Evolutionary conservation across 257 asterid genomes (phyloP), one percentile per base, ranked within the genome.

Genomic region (Forsythia suspensa): DNA sequence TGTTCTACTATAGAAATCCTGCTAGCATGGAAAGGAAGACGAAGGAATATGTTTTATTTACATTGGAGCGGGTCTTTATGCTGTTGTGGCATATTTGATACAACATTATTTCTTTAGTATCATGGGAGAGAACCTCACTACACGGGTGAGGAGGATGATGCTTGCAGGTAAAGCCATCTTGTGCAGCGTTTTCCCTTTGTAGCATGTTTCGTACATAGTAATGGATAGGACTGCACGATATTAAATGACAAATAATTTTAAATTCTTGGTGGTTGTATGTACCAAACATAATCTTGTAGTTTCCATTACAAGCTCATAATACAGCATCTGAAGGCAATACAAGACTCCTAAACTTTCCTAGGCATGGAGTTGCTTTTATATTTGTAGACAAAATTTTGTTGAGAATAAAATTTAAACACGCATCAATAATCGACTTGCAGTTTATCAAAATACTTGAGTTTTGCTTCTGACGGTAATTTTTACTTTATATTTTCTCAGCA

Each of bases 121-220:
- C 46, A 88, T 88, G 89, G 89, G 91, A 41, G 91, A 88, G 76
- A 88, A 88, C 34, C 91, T 85, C 71, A 88, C 91, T 6, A 88
- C 91, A 44, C 85, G 91, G 65, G 91, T 88, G n/a, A 77, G 91
- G 44, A 83, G 91, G 84, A 88, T 88, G 91, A 88, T 88, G 91
- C 86, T 88, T 72, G 87, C 89, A 82, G 91, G 91, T 87, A 85
- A 11, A 15, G 39, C 61, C 24, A 42, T 59, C 6, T 29, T 29
- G 34, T 29, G 1, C 10, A 0, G 10, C 4, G 36, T 39, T 69
- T 44, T 34, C 69, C 11, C 9, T 6, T 52, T n/a, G 36, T 51
- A 41, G 24, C 66, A 6, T 48, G 20, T 13, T 48, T 48, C 15
- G 3, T 48, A 48, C 59, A 4, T 48, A 48, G n/a, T 59, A 59